These are phyloP conservation scores for Candida freyschussii DNA, from an alignment of 1,139 yeast species.

Conservation along the genomic window DNA sequence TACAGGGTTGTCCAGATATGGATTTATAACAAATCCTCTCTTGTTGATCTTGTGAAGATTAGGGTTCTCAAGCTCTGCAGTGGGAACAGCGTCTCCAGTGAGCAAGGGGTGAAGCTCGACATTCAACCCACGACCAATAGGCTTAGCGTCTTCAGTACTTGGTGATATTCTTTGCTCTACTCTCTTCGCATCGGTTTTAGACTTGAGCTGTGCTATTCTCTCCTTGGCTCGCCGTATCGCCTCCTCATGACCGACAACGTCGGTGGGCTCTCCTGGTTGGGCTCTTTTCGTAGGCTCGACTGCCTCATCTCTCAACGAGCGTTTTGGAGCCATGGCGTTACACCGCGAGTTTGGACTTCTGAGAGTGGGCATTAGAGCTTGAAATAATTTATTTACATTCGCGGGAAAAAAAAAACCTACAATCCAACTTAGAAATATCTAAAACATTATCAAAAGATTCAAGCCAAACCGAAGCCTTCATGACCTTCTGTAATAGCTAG, in stretches of 20 bases:
- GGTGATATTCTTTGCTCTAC: neutral
- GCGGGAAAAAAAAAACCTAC: no score
- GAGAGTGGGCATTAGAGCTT: no score
- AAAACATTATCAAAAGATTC: no score
- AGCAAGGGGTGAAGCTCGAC: conserved; percentile 60
- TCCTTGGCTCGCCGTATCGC: conserved; percentile 24
- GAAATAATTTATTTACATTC: no score
- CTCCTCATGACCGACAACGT: no score
- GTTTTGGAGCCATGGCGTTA: no score
- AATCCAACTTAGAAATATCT: no score
- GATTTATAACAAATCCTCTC: conserved; percentile 48
- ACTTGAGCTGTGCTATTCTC: conserved; percentile 19
- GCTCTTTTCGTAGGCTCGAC: no score
- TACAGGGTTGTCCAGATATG: conserved; percentile 39
- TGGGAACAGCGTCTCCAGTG: conserved; percentile 21
- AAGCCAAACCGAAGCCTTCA: conserved; percentile 77
- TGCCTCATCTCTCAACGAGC: no score
- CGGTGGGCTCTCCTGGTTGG: no score
- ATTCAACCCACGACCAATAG: conserved; percentile 39
- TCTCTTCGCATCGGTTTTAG: conserved; percentile 7
- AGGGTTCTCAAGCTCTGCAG: conserved; percentile 20
- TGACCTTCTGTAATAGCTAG: conserved; percentile 92
- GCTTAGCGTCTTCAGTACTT: conserved; percentile 1
- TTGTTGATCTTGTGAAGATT: conserved; percentile 26
- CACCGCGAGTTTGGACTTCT: no score